Conservation (phyloP, 1,284 basidiomycete genomes). For the Sanghuangporus baumii region DNA sequence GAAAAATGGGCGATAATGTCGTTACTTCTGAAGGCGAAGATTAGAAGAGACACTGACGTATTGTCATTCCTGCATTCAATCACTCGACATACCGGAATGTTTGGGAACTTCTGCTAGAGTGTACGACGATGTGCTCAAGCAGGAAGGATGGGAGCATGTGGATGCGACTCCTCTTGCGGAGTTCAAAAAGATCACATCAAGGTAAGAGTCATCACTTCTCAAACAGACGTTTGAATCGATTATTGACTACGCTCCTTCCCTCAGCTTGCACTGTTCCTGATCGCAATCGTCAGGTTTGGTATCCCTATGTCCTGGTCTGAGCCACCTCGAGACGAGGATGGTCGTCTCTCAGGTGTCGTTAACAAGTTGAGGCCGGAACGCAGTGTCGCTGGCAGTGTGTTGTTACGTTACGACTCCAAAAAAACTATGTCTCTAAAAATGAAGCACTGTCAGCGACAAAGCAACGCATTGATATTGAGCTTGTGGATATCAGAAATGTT, state of each 20-base stretch:
- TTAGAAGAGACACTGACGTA: constrained; percentile 30
- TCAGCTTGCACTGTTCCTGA: constrained; percentile 14
- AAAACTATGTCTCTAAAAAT: too few relatives aligned
- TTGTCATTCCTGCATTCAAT: constrained; percentile 30
- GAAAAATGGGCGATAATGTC: constrained; percentile 29
- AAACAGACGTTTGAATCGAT: constrained; percentile 7
- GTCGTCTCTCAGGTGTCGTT: neutral
- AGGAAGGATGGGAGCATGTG: constrained; percentile 25
- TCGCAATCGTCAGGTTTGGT: constrained; percentile 15
- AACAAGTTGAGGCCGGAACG: too few relatives aligned
- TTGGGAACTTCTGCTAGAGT: constrained; percentile 22
- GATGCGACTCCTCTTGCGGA: constrained; percentile 14
- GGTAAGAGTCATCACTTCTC: neutral
- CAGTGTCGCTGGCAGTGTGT: too few relatives aligned
- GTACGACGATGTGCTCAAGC: constrained; percentile 27
- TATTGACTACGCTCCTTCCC: neutral
- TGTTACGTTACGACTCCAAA: too few relatives aligned
- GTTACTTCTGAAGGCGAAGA: constrained; percentile 25
- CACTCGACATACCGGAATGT: constrained; percentile 25
- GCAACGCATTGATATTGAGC: too few relatives aligned
- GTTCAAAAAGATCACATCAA: neutral
- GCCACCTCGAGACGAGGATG: constrained; percentile 4
- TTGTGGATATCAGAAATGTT: too few relatives aligned
- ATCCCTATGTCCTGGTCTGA: constrained; percentile 15
- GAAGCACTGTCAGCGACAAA: too few relatives aligned